These are phyloP conservation scores for Carnegiea gigantea DNA, from an alignment of 179 eudicot genomes.

Conservation along the genomic window DNA sequence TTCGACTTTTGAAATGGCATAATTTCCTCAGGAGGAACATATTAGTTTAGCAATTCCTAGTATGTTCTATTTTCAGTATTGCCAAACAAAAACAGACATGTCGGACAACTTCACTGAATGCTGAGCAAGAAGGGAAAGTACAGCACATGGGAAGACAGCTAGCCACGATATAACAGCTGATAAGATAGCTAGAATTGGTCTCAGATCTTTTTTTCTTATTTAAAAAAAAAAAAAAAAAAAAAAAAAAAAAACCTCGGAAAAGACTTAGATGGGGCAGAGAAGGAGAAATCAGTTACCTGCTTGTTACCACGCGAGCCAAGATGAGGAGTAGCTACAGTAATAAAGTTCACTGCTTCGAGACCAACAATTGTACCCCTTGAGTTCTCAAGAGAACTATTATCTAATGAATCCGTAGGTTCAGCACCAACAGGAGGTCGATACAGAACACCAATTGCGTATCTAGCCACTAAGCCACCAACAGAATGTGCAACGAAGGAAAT, in stretches of 20 bases:
- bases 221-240: too few relatives aligned
- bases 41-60: too few relatives aligned
- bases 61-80: too few relatives aligned
- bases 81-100: too few relatives aligned
- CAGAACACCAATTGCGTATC: conserved; percentile 81
- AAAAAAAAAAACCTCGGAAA: too few relatives aligned
- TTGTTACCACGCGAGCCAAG: conserved; percentile 98
- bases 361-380: conserved; percentile 73
- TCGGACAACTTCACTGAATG: not conserved
- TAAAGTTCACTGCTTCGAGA: conserved; percentile 80
- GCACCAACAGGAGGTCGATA: conserved; percentile 48
- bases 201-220: too few relatives aligned
- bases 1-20: too few relatives aligned
- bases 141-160: not conserved
- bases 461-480: conserved; percentile 91
- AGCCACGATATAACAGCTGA: not conserved
- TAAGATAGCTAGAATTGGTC: not conserved
- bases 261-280: too few relatives aligned
- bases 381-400: conserved; percentile 31
- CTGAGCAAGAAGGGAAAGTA: not conserved
- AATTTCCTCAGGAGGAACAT: too few relatives aligned
- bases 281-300: conserved; percentile 53
- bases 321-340: conserved; percentile 96
- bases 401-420: conserved; percentile 24
- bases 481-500: conserved; percentile 96